phyloP scores from a whole-genome alignment of 2,329 filamentous ascomycete genomes.

The Neurospora crassa region DNA sequence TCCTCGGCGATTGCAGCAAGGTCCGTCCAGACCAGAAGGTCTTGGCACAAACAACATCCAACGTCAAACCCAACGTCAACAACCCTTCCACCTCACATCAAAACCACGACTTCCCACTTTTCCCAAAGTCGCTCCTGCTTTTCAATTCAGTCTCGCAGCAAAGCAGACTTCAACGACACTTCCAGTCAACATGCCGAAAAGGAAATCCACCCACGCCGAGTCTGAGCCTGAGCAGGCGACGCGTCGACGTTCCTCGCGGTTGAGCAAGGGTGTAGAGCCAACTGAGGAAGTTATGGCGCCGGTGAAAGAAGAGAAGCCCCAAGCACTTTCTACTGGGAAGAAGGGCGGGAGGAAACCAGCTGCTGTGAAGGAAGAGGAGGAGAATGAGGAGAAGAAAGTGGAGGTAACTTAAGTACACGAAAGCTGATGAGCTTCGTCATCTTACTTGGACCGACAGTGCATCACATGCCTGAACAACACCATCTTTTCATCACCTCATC shows the following conservation, averaged over 20 bases:
- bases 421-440: not conserved
- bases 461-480: not conserved
- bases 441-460: not conserved
- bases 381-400: not conserved
- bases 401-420: not conserved
- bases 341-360: constrained; percentile 3
- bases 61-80: not conserved
- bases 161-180: not conserved
- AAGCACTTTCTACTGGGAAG: not conserved
- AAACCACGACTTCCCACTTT: not conserved
- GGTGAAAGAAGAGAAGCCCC: not conserved
- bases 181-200: constrained; percentile 13
- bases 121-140: not conserved
- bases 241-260: not conserved
- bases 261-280: not conserved
- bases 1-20: not conserved
- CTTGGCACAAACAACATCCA: not conserved
- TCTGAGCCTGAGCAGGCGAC: constrained; percentile 4
- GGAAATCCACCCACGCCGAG: constrained; percentile 9
- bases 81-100: not conserved
- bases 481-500: not conserved
- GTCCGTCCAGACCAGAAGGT: not conserved
- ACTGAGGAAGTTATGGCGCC: not conserved
- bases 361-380: not conserved
- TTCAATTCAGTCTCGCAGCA: accelerated